Evolutionary conservation across 768 basidiomycete genomes (phyloP).

Genomic region (Termitomyces heimii): DNA sequence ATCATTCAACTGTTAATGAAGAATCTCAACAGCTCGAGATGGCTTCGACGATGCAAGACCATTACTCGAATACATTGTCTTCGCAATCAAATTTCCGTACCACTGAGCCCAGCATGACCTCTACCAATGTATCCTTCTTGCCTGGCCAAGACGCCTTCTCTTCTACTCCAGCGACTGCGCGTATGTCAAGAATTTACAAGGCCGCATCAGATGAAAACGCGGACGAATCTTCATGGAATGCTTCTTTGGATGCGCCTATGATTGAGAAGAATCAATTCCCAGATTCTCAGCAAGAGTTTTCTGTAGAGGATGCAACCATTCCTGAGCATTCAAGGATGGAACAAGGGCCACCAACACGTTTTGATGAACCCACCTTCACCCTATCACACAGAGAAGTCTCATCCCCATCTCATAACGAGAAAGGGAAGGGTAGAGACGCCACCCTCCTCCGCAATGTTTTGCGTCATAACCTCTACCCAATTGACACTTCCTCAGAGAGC

Average conservation of each 20-base stretch:
- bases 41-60: slow-evolving; percentile 16
- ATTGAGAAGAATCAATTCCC: slow-evolving; percentile 54
- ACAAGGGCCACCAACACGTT: slow-evolving; percentile 13
- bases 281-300: slow-evolving; percentile 45
- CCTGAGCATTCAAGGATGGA: slow-evolving; percentile 9
- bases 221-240: slow-evolving; percentile 63
- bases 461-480: slow-evolving; percentile 42
- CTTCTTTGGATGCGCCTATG: slow-evolving; percentile 70
- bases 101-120: slow-evolving; percentile 38
- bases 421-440: slow-evolving; percentile 42
- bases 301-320: slow-evolving; percentile 32
- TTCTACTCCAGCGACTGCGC: slow-evolving; percentile 66
- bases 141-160: slow-evolving; percentile 68
- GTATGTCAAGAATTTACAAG: slow-evolving; percentile 29
- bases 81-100: slow-evolving; percentile 14
- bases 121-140: slow-evolving; percentile 69
- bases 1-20: slow-evolving; percentile 54
- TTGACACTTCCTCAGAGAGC: slow-evolving; percentile 31
- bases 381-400: slow-evolving; percentile 5
- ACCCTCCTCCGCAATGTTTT: slow-evolving; percentile 44
- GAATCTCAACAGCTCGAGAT: slow-evolving; percentile 36
- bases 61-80: slow-evolving; percentile 15
- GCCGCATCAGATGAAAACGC: slow-evolving; percentile 30
- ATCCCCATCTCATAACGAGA: slow-evolving; percentile 22
- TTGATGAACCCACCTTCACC: slow-evolving; percentile 17